Conservation (phyloP, 176 grass and related monocot genomes). For the Rhynchospora tenuis region DNA sequence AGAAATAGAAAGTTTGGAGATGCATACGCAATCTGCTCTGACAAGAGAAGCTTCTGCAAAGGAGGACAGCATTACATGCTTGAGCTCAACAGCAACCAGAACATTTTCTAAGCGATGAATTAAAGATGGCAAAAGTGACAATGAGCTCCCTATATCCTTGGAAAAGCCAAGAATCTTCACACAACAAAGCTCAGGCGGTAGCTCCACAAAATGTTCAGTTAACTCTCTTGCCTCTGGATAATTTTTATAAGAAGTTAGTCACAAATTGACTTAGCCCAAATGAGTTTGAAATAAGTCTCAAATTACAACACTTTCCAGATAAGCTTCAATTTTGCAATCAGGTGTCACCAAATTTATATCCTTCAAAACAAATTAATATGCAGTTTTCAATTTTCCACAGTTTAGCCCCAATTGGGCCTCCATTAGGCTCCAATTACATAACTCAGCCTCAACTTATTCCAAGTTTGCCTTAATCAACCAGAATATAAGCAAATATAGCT, state of each 20-base stretch:
- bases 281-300: not conserved
- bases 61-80: constrained; percentile 65
- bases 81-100: constrained; percentile 90
- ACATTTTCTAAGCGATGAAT: constrained; percentile 90
- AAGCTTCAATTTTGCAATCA: not conserved
- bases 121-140: constrained; percentile 90
- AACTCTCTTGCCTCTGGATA: constrained; percentile 45
- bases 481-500: constrained; percentile 2
- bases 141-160: constrained; percentile 91
- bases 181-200: constrained; percentile 82
- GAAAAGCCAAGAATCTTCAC: constrained; percentile 93
- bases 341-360: not conserved
- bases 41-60: constrained; percentile 81
- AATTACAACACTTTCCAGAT: not conserved
- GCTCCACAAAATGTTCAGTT: constrained; percentile 70
- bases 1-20: constrained; percentile 1
- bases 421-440: too few relatives aligned
- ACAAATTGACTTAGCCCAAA: not conserved
- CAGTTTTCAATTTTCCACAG: not conserved
- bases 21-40: constrained; percentile 59
- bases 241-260: not conserved
- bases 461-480: constrained; percentile 4
- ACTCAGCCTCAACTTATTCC: not conserved
- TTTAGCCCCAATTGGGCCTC: not conserved
- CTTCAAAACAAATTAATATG: not conserved